These are phyloP conservation scores for Beauveria scarabaeidicola DNA, from an alignment of 2,329 filamentous ascomycete species.

Conservation along the genomic window DNA sequence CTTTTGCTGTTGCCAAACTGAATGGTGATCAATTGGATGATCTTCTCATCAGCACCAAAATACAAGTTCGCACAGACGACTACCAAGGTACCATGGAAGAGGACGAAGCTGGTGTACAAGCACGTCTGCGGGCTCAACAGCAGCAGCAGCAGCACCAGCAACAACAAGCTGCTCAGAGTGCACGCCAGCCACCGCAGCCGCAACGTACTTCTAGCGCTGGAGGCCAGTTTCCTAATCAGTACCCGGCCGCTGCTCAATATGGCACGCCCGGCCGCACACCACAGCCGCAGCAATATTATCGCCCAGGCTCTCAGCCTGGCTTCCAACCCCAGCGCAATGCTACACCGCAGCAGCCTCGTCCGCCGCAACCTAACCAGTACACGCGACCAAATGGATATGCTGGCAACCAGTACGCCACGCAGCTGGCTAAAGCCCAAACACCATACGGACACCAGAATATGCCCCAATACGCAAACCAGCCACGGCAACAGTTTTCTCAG, in stretches of 20 bases:
- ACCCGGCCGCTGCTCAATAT: slow-evolving; percentile 36
- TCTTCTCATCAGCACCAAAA: slow-evolving; percentile 70
- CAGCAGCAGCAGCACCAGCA: slow-evolving; percentile 19
- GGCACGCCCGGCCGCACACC: slow-evolving; percentile 38
- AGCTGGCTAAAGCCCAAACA: slow-evolving; percentile 43
- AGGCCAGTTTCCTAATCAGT: slow-evolving; percentile 36
- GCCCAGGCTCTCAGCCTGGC: slow-evolving; percentile 13
- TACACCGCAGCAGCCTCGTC: slow-evolving; percentile 24
- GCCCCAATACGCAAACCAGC: slow-evolving; percentile 39
- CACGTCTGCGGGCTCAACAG: slow-evolving; percentile 36
- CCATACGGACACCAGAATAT: slow-evolving; percentile 44
- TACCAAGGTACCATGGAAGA: slow-evolving; percentile 77
- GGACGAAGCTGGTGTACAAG: slow-evolving; percentile 56
- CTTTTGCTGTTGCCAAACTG: slow-evolving; percentile 77
- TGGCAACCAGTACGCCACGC: slow-evolving; percentile 37
- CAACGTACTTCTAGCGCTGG: slow-evolving; percentile 32
- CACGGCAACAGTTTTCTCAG: slow-evolving; percentile 34
- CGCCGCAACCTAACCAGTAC: slow-evolving; percentile 39
- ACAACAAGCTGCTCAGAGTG: slow-evolving; percentile 19
- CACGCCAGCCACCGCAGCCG: slow-evolving; percentile 28
- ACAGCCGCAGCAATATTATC: slow-evolving; percentile 31
- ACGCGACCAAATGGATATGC: slow-evolving; percentile 39
- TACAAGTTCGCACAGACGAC: slow-evolving; percentile 64
- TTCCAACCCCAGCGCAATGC: slow-evolving; percentile 28
- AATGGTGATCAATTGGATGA: slow-evolving; percentile 80